A percentile compares a stretch with the other conserved stretches of the same genome.
Conservation (phyloP, 257 asterid species). For the Solanum etuberosum region DNA sequence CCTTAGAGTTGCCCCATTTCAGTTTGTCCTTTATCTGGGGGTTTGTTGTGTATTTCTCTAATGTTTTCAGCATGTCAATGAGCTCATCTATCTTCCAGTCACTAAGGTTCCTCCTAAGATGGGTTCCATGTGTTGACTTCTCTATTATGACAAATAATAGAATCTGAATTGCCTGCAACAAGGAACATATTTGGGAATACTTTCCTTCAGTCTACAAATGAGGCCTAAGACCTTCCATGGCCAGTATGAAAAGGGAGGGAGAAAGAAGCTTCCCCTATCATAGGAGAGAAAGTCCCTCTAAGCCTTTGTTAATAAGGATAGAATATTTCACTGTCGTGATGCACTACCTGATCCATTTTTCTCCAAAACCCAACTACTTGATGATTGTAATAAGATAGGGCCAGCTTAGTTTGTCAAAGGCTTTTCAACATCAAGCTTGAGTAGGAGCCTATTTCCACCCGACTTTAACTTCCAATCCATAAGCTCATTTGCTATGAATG, state of each 20-base stretch:
- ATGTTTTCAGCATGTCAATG: neutral
- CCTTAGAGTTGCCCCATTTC: neutral
- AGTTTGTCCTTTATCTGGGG: neutral
- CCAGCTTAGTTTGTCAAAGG: neutral
- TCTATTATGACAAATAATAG: neutral
- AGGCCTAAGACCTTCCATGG: neutral
- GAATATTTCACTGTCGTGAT: neutral
- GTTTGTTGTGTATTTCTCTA: neutral
- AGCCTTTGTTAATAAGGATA: neutral
- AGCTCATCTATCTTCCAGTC: neutral
- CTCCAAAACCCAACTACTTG: neutral
- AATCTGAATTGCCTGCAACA: neutral
- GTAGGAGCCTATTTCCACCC: neutral
- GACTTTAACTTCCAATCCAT: neutral
- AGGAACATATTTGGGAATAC: neutral
- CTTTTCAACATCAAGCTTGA: neutral
- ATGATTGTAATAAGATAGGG: neutral
- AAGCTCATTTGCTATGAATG: neutral
- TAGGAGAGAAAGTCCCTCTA: neutral
- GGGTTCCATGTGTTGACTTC: neutral
- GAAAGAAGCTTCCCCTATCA: neutral
- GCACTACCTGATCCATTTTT: neutral
- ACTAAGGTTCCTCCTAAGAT: neutral
- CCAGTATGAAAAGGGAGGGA: neutral
- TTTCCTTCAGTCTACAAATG: neutral